Evolutionary conservation across 1,284 basidiomycete genomes (phyloP).

Genomic region (Cutaneotrichosporon cyanovorans): DNA sequence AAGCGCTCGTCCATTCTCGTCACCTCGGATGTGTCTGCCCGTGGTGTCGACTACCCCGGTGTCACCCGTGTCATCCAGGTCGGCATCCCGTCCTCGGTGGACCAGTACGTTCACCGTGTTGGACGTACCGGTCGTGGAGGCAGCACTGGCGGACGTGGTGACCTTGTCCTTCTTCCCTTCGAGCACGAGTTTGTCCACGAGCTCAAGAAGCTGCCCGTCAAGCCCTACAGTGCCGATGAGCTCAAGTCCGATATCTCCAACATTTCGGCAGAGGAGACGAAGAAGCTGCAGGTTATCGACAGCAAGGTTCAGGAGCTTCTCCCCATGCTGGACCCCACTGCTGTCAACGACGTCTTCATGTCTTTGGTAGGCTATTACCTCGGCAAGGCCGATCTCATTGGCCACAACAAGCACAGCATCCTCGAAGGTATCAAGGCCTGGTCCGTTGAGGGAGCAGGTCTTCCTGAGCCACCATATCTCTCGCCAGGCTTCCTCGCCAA

Average conservation of each 20-base stretch:
- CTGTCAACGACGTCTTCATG: conserved; percentile 59
- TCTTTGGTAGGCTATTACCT: conserved; percentile 73
- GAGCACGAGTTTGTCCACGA: conserved; percentile 70
- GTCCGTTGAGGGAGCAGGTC: conserved; percentile 54
- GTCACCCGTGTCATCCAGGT: conserved; percentile 92
- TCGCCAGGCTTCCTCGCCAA: conserved; percentile 50
- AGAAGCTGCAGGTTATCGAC: conserved; percentile 33
- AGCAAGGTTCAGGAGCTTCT: conserved; percentile 43
- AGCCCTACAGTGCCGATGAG: conserved; percentile 46
- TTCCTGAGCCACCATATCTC: conserved; percentile 52
- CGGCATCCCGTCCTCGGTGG: conserved; percentile 62
- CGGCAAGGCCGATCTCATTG: conserved; percentile 52
- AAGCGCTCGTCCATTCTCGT: conserved; percentile 61
- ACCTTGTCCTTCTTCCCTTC: conserved; percentile 77
- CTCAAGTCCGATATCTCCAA: conserved; percentile 52
- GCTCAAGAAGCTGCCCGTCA: conserved; percentile 28
- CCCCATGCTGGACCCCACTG: conserved; percentile 52
- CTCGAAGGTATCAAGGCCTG: conserved; percentile 61
- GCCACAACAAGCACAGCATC: conserved; percentile 48
- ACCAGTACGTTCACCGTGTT: conserved; percentile 86
- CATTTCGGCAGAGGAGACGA: conserved; percentile 46
- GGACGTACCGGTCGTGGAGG: conserved; percentile 80
- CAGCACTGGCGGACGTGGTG: conserved; percentile 64
- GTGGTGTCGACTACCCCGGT: conserved; percentile 82
- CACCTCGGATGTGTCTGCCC: conserved; percentile 82